Conservation (phyloP, 2,329 filamentous ascomycete genomes). For the Aaosphaeria pasadenensis region DNA sequence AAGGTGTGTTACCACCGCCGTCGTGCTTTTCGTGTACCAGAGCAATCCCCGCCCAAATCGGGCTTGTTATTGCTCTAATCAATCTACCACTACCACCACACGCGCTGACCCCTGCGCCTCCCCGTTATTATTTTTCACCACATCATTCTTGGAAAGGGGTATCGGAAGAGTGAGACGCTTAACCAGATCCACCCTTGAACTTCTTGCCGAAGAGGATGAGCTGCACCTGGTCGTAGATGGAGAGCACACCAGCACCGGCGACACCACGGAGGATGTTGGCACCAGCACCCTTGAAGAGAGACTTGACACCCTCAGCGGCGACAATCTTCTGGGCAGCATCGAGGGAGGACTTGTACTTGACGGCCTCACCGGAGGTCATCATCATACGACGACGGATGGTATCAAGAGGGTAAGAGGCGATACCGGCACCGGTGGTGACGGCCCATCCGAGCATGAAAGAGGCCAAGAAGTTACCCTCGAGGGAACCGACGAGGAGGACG, state of each 20-base stretch:
- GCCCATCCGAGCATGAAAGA: conserved; percentile 98
- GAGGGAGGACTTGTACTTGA: conserved; percentile 98
- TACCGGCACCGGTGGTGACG: conserved; percentile 99
- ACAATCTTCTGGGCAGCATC: conserved; percentile 93
- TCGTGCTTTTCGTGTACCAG: conserved; percentile 41
- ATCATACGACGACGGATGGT: conserved; percentile 99
- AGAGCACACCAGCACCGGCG: conserved; percentile 99
- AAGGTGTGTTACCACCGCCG: conserved; percentile 38
- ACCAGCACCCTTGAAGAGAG: conserved; percentile 99
- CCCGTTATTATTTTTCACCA: conserved; percentile 34
- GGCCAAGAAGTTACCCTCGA: conserved; percentile 98
- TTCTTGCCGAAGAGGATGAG: conserved; percentile 99
- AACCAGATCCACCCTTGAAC: conserved; percentile 68
- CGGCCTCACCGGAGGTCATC: conserved; percentile 96
- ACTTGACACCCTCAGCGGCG: conserved; percentile 95
- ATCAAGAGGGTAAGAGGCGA: conserved; percentile 99
- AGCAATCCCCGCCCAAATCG: conserved; percentile 41
- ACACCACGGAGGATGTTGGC: conserved; percentile 99
- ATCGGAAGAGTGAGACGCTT: conserved; percentile 33
- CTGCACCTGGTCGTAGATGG: conserved; percentile 99
- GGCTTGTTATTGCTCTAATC: conserved; percentile 36
- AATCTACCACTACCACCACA: conserved; percentile 25
- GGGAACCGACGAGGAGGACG: conserved; percentile 83
- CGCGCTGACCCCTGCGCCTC: conserved; percentile 18
- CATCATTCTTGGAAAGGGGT: conserved; percentile 33